Evolutionary conservation across 1,139 yeast species (phyloP).

Genomic region (Hyphopichia fennica): DNA sequence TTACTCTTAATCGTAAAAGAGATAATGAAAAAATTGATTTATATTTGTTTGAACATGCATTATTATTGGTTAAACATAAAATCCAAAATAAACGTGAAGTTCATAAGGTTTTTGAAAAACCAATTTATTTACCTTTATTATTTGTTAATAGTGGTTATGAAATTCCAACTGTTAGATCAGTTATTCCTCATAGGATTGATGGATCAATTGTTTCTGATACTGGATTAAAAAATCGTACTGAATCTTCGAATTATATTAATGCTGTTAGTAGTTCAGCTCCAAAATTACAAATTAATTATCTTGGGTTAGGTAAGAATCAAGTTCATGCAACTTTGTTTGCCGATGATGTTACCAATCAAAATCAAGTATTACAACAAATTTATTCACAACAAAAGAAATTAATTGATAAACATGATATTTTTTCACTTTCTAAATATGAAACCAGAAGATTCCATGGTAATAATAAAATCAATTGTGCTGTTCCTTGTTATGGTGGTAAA

Average conservation of each 20-base stretch:
- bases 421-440: constrained; percentile 72
- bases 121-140: constrained; percentile 84
- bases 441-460: constrained; percentile 73
- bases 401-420: constrained; percentile 73
- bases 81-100: constrained; percentile 88
- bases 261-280: constrained; percentile 28
- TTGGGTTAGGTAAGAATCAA: constrained; percentile 46
- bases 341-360: constrained; percentile 62
- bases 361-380: constrained; percentile 77
- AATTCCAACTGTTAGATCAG: constrained; percentile 60
- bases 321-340: constrained; percentile 48
- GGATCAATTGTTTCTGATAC: constrained; percentile 44
- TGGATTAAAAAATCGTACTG: constrained; percentile 30
- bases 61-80: constrained; percentile 83
- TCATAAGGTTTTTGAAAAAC: constrained; percentile 87
- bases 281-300: constrained; percentile 49
- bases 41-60: constrained; percentile 84
- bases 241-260: constrained; percentile 26
- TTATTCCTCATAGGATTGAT: constrained; percentile 34
- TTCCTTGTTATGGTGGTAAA: constrained; percentile 93
- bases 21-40: constrained; percentile 81
- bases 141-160: constrained; percentile 79
- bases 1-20: constrained; percentile 63
- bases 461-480: constrained; percentile 82
- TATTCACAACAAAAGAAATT: constrained; percentile 75